Evolutionary conservation across 176 grass and related monocot species (phyloP), one percentile per base, ranked within the genome.

Genomic region (Pontederia paniculata): DNA sequence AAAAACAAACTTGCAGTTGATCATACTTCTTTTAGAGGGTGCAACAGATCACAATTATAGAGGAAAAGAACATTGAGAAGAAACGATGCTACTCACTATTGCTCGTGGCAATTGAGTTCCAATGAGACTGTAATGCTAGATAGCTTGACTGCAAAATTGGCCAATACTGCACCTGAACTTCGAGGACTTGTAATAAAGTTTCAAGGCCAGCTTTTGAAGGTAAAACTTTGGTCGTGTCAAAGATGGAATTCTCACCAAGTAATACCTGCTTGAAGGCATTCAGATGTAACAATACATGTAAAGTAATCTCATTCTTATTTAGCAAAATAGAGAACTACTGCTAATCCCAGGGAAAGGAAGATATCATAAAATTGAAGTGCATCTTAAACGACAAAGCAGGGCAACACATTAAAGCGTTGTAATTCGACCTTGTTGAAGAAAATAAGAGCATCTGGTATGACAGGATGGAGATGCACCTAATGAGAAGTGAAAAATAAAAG

Each of bases 81-180:
- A 55, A 25, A 1, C 18, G 23, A n/a, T 44, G n/a, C 65, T 31
- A 87, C 71, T 84, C 74, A 97, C 91, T 80, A 60, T 75, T 81
- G 79, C 60, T 73, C 60, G 74, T 76, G 76, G 76, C 78, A 70
- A 78, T 63, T 21, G 10, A 67, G 17, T 70, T 61, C 82, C 72
- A 73, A 5, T 76, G 81, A 45, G 80, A 72, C 65, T 77, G 80
- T 52, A 87, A 65, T 17, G 55, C 63, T 62, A 80, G 44, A 84
- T 72, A 84, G 48, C 68, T 56, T 76, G 80, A 58, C 69, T 57
- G 63, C 57, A 97, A 77, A 74, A 76, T 56, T 60, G 80, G 86
- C 91, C 91, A 97, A 89, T 78, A 84, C 13, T 74, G 63, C 50
- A 78, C 37, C 63, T 97, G 91, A 59, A 87, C 78, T 68, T 68